Evolutionary conservation across 1,139 yeast species (phyloP), one percentile per base, ranked within the genome.

Genomic region (Blastobotrys apis): DNA sequence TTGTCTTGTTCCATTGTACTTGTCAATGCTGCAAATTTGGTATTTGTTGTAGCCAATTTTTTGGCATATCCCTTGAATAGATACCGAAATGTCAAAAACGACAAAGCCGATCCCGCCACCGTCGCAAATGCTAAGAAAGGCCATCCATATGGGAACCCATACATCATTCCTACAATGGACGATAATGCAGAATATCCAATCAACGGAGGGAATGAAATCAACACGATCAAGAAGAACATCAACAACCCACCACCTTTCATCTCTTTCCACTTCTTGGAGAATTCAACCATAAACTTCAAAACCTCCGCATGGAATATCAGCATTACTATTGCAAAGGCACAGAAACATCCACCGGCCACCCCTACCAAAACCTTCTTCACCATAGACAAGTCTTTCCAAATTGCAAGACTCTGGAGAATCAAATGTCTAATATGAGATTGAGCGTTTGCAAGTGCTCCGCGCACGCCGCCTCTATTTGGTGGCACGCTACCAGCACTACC

Each of bases 91-190:
- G 80, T 64, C 45, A 82, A 52, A 58, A 90, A 90, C 17, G 95
- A 78, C 15, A 73, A 67, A 22, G 84, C 73, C 0, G 95, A 84
- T 0, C 97, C 97, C 2, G 73, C 37, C 1, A 85, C 69, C 0
- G 95, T 78, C 0, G 88, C 86, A 2, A 72, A 34, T 0, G 94
- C 81, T 44, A 90, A 65, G 13, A 87, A 62, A 3, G 83, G 72
- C 94, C 95, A 90, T 0, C 97, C 97, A 41, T 68, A 58, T 2
- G 82, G 77, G 52, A 85, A 75, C 2, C 97, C 97, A 61, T 83
- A 92, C 22, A 84, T 76, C 78, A 87, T 80, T 1, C 97, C 98
- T 8, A 81, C 71, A 12, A 85, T 63, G 47, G 85, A 73, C 16
- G 83, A 74, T 31, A 85, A 66, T 10, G 84, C 74, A 3, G 92